A percentile compares a stretch with the other conserved stretches of the same genome.
Evolutionary conservation across 2,329 filamentous ascomycete genomes (phyloP).

Genomic region (Penicillium digitatum): DNA sequence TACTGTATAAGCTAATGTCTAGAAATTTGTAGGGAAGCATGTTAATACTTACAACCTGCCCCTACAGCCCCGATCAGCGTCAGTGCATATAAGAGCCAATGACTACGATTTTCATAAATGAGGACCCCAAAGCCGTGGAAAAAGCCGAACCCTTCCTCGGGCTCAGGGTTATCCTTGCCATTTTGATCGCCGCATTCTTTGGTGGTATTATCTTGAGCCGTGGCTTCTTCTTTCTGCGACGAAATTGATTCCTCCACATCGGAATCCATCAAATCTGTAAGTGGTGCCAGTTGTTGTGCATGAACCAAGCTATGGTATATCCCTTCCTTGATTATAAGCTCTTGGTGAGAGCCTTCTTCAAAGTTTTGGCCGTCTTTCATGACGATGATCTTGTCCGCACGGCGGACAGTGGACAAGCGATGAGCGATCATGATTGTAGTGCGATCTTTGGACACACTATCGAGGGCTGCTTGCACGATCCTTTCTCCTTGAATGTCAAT

Average conservation of each 20-base stretch:
- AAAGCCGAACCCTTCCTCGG: not conserved
- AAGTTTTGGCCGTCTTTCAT: constrained; percentile 66
- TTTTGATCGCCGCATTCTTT: not conserved
- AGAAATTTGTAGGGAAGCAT: not conserved
- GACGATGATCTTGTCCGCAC: constrained; percentile 75
- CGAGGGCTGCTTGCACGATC: constrained; percentile 54
- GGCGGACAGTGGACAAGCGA: constrained; percentile 67
- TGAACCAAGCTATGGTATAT: constrained; percentile 66
- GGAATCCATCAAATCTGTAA: not conserved
- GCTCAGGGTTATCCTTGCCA: not conserved
- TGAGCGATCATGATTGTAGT: constrained; percentile 77
- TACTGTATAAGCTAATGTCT: not conserved
- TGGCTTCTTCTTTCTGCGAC: not conserved
- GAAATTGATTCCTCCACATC: not conserved
- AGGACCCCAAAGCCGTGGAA: not conserved
- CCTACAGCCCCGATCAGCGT: not conserved
- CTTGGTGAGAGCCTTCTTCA: constrained; percentile 72
- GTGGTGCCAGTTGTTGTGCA: constrained; percentile 34
- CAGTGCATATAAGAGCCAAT: constrained; percentile 1
- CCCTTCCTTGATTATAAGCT: constrained; percentile 59
- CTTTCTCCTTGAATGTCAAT: constrained; percentile 55
- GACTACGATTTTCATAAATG: not conserved
- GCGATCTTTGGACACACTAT: constrained; percentile 55
- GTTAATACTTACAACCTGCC: not conserved
- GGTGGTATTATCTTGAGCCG: not conserved